These are phyloP conservation scores for Cutaneotrichosporon sp. DNA, from an alignment of 1,284 basidiomycete species.

Conservation along the genomic window DNA sequence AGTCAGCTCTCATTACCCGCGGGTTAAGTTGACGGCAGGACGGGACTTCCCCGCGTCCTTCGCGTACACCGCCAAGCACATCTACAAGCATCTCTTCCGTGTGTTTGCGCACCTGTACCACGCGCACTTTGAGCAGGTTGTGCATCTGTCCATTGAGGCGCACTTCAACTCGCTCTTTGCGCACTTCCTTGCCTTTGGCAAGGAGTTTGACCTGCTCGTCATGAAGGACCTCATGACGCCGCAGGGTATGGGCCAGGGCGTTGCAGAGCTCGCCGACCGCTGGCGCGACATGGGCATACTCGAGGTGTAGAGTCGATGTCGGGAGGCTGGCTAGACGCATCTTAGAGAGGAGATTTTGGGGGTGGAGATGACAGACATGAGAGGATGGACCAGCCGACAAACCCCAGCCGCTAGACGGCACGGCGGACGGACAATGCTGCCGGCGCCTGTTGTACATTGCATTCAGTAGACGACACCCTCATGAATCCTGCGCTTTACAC, in stretches of 20 bases:
- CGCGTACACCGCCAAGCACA: conserved; percentile 87
- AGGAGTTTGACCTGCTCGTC: conserved; percentile 80
- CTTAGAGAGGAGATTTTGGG: background rate
- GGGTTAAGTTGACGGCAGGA: conserved; percentile 51
- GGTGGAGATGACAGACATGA: background rate
- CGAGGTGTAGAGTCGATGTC: conserved; percentile 46
- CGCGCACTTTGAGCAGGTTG: conserved; percentile 82
- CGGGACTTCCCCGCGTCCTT: conserved; percentile 86
- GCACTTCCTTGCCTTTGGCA: conserved; percentile 85
- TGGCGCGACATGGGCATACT: conserved; percentile 80
- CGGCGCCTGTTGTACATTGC: conserved; percentile 1
- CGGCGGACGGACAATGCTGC: background rate
- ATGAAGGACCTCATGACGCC: conserved; percentile 63
- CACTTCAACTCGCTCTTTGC: conserved; percentile 98
- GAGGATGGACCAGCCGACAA: background rate
- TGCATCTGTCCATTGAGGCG: conserved; percentile 90
- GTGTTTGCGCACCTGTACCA: conserved; percentile 98
- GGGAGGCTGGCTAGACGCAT: too few relatives aligned
- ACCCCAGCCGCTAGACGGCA: background rate
- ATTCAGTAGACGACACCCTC: conserved; percentile 2
- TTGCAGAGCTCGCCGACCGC: conserved; percentile 81
- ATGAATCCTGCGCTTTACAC: background rate
- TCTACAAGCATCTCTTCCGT: conserved; percentile 92
- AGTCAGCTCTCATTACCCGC: too few relatives aligned
- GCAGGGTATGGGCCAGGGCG: conserved; percentile 48